Conservation (phyloP, 129 eudicot species). For the Flaveria bidentis region DNA sequence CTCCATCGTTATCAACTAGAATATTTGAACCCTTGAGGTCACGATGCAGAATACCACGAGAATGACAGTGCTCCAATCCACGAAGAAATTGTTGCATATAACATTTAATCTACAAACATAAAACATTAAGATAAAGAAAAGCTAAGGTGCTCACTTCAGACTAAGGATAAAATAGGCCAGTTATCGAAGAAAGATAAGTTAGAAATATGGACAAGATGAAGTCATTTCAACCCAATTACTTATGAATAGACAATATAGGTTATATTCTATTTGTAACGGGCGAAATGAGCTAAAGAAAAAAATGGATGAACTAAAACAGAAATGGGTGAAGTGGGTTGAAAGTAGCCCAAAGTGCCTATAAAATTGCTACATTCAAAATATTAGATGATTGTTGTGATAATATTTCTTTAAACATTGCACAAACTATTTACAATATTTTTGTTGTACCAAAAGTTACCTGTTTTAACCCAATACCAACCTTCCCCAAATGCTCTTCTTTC, state of each 20-base stretch:
- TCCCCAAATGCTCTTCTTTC: not conserved
- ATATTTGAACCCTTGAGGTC: conserved; percentile 94
- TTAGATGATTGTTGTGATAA: not conserved
- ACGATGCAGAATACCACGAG: conserved; percentile 82
- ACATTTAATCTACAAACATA: conserved; percentile 72
- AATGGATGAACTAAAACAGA: too few relatives aligned
- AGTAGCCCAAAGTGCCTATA: not conserved
- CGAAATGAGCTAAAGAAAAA: too few relatives aligned
- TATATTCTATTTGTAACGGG: too few relatives aligned
- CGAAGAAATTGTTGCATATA: conserved; percentile 74
- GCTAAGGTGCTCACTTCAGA: not conserved
- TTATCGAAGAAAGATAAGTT: not conserved
- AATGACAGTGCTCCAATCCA: conserved; percentile 90
- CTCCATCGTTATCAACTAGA: conserved; percentile 66
- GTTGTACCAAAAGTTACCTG: not conserved
- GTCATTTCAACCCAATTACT: not conserved
- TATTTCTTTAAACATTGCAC: not conserved
- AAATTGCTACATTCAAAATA: too few relatives aligned
- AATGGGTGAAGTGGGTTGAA: not conserved
- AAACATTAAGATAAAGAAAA: not conserved
- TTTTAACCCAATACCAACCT: not conserved
- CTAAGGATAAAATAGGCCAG: not conserved
- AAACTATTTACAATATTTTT: not conserved
- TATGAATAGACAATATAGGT: not conserved
- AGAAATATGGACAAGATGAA: not conserved